Evolutionary conservation across 192 early-diverging fungal species (phyloP), one percentile per base, ranked within the genome.

Genomic region (Backusella parvicylindrica): DNA sequence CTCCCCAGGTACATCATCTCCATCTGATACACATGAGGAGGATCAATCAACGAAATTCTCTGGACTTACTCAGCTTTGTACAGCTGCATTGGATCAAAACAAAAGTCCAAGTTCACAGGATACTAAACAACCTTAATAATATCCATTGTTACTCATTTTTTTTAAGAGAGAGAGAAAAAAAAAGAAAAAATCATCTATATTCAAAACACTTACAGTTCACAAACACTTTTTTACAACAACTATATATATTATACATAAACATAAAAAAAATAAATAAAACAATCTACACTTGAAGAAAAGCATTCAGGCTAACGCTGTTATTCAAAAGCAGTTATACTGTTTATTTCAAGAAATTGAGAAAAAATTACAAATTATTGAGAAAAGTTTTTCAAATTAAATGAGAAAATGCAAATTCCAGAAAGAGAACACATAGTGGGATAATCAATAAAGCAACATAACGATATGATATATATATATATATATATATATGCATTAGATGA

Each of bases 1-100:
- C 31, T 71, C 72, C 13, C 67, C 73, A 4, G 37, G 33, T 64
- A 65, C 71, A 6, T 75, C 84, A n/a, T 85, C 80, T 33, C 68
- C 72, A 36, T 63, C 64, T 41, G n/a, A 26, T n/a, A 35, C 56
- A 32, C 35, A 65, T 12, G 76, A 77, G 30, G 71, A 72, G 67
- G 76, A 77, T 12, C 53, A 60, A 26, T 28, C 53, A 23, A 49
- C 64, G 26, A 71, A 67, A 21, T 68, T 68, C 1, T 43, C 71
- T 66, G 43, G 76, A 26, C 64, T 77, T 28, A 68, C 76, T 31
- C 76, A 77, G 37, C 43, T 77, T 1, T 77, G 76, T 16, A 53
- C 64, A 6, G 76, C 76, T 40, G 76, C 76, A 50, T 65, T 77
- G 38, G 26, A 70, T n/a, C 15, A 31, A 33, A 47, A 43, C 37